Evolutionary conservation across 2,329 filamentous ascomycete genomes (phyloP), one percentile per base, ranked within the genome.

Genomic region (Raffaelea ambrosiae): DNA sequence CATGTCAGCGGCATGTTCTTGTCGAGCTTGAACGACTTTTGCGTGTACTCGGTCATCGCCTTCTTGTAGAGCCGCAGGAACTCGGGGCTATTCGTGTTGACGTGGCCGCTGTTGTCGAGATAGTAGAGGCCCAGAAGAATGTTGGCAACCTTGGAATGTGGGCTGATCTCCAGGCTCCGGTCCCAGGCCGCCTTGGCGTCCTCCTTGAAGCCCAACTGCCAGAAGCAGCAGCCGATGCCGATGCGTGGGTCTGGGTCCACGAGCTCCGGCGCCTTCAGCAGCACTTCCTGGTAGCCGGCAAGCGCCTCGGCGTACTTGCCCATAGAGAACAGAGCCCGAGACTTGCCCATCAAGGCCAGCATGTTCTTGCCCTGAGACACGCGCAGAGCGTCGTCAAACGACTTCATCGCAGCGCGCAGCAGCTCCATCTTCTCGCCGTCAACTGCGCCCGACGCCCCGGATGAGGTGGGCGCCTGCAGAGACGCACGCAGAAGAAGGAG

Each of bases 151-250:
- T 95, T 96, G 20, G 89, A 95, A 21, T 89, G 78, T 0, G 87
- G 82, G 58, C 76, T 81, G 60, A 96, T 76, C 61, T 94, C 87
- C 23, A 96, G 68, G 13, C 85, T 82, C 53, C 93, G 77, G 61
- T 95, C 86, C 93, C 93, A 98, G 13, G 93, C 91, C 43, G 74
- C 71, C 61, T 87, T 91, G 8, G 94, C 93, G 58, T 95, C 88
- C 31, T 95, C 88, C 64, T 94, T 96, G 71, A 88, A 89, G 11
- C 90, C 90, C 23, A 98, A 74, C 64, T 95, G 88, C 93, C 94
- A 98, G 64, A 96, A 84, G 70, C 93, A 98, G 66, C 88, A 93
- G 41, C 93, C 93, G 59, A 98, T 91, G 48, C 93, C 93, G 57
- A 98, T 91, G 57, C 94, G 81, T 56, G 93, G 94, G 64, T 98